Base-by-base conservation (phyloP, 1,284 basidiomycete species). In the Papiliotrema terrestris region DNA sequence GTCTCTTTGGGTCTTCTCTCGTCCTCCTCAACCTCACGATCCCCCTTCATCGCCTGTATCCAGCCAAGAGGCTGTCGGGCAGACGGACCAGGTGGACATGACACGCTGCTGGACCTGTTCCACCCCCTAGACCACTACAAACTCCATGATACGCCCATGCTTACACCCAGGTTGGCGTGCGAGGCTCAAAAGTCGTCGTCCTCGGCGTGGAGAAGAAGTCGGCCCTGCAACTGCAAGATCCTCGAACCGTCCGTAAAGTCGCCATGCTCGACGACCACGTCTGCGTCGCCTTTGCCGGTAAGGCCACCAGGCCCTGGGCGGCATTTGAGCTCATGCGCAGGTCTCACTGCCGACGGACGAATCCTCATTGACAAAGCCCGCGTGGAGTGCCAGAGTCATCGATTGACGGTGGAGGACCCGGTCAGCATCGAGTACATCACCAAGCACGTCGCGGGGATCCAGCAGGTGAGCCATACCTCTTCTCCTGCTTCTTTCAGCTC, bases 161-260 rank as follows among this genome's bases (percentile, higher is more conserved):
- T 43, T 19, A 25, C 39, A 11, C 11, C 23, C 60, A 95, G 92
- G 92, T 98, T 58, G 96, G 96, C 50, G 91, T 98, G 32, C 86
- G 92, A 59, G 96, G 96, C 61, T 88, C 90, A 73, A 87, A 94
- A 68, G 89, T 94, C 36, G 96, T 97, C 3, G 92, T 98, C 3
- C 83, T 99, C 25, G 96, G 95, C 52, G 96, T 98, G 20, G 96
- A 99, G 82, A 98, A 98, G 86, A 98, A 98, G 79, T 93, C 91
- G 0, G 86, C 97, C 17, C 82, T 98, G 25, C 96, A 99, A 77
- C 83, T 99, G 8, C 96, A 99, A 81, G 96, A 99, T 79, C 90
- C 96, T 11, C 83, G 96, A 54, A 98, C 96, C 1, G 93, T 98
- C 17, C 83, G 95, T 56, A 99, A 99, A 77, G 95, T 98, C 14